Base-by-base conservation (phyloP, 208 protist genomes). In the Trypanosoma platydactyli region DNA sequence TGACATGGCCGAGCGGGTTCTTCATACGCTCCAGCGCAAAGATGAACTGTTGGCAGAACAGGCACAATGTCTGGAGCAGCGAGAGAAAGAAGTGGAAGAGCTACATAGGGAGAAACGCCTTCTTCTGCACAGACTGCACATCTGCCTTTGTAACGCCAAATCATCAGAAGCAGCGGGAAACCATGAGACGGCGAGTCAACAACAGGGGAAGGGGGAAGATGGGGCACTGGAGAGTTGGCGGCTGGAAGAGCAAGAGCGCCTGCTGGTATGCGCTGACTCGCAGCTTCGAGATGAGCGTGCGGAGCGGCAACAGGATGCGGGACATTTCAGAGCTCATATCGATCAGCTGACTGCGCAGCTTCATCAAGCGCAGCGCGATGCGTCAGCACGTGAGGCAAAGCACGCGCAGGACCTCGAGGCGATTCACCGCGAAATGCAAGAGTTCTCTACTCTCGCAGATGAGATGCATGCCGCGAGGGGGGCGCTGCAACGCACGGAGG, bases 1-100 rank as follows among this genome's bases (percentile, higher is more conserved):
- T 42, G 65, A 72, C n/a, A 73, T 83, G 41, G 78, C 78, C 13
- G 73, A 79, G 18, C 68, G 65, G n/a, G 73, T 83, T 7, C 45
- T 83, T 1, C 38, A 11, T 0, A 56, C 73, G 1, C 57, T 83
- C 9, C 60, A 74, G 27, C 49, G 60, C 24, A 83, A 83, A 46
- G 78, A 83, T 57, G 42, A n/a, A 22, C 5, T 77, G 9, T 62
- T 83, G 24, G 50, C 53, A 30, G 55, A 68, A 38, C 76, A 77
- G 33, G 57, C 67, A 1, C 41, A 25, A 7, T 22, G 24, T 18
- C 40, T 73, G 66, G 27, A 52, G 27, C 48, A 44, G 25, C 57
- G 58, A 16, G 67, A 64, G 6, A 33, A 27, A 45, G 76, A 72
- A 44, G 41, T 73, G 49, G 64, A 42, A 13, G 41, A 40, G 0